phyloP scores from a whole-genome alignment of 2,329 filamentous ascomycete genomes.

The Fusarium aywerte region DNA sequence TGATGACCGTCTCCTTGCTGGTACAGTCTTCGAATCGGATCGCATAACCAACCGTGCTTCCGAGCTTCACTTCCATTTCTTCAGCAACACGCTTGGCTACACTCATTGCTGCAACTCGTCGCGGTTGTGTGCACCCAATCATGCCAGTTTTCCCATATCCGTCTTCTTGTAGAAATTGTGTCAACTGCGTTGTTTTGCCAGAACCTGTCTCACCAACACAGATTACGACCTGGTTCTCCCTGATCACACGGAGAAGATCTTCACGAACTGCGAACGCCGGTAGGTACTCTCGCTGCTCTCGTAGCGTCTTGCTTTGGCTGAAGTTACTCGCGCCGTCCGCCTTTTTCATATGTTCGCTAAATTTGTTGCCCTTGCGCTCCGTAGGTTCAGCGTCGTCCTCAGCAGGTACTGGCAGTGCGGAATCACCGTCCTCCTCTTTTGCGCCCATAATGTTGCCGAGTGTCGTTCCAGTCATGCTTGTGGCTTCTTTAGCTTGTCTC shows the following conservation, averaged over 20 bases:
- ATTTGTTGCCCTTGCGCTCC: slow-evolving; percentile 71
- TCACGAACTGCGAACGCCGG: slow-evolving; percentile 97
- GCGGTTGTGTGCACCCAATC: slow-evolving; percentile 96
- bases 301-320: slow-evolving; percentile 88
- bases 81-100: slow-evolving; percentile 98
- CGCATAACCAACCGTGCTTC: slow-evolving; percentile 90
- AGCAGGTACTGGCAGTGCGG: slow-evolving; percentile 79
- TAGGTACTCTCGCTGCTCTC: slow-evolving; percentile 91
- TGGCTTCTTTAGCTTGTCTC: slow-evolving; percentile 94
- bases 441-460: slow-evolving; percentile 96
- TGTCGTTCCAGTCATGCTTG: slow-evolving; percentile 89
- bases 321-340: slow-evolving; percentile 88
- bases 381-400: slow-evolving; percentile 73
- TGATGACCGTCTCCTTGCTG: slow-evolving; percentile 93
- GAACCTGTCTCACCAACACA: slow-evolving; percentile 98
- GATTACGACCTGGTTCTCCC: slow-evolving; percentile 97
- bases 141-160: slow-evolving; percentile 88
- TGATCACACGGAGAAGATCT: slow-evolving; percentile 88
- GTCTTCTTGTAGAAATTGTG: slow-evolving; percentile 95
- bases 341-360: slow-evolving; percentile 90
- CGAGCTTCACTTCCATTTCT: slow-evolving; percentile 95
- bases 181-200: slow-evolving; percentile 96
- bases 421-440: slow-evolving; percentile 92
- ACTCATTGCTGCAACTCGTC: slow-evolving; percentile 98
- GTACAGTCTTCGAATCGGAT: slow-evolving; percentile 99